A percentile compares a stretch with the other conserved stretches of the same genome.
These are phyloP conservation scores for Ophiognomonia clavigignenti-juglandacearum DNA, from an alignment of 2,329 filamentous ascomycete species.

Conservation along the genomic window DNA sequence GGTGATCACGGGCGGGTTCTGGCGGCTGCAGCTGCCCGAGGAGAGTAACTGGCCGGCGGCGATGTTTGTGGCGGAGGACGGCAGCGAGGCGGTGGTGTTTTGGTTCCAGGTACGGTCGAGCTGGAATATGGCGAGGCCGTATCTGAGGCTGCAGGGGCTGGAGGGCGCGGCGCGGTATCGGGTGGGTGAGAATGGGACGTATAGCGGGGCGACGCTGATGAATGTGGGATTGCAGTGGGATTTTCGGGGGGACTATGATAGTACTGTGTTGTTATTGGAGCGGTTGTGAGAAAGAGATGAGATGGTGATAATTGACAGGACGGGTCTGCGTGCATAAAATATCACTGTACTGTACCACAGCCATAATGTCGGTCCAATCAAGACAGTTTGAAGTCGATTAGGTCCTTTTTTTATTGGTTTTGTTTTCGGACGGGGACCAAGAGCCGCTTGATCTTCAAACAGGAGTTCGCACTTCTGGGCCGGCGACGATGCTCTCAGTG, in stretches of 20 bases:
- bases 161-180: conserved; percentile 50
- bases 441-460: too few relatives aligned
- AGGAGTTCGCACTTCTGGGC: too few relatives aligned
- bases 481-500: too few relatives aligned
- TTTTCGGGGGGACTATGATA: conserved; percentile 51
- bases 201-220: conserved; percentile 57
- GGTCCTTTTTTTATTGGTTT: too few relatives aligned
- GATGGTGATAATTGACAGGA: too few relatives aligned
- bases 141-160: conserved; percentile 51
- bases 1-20: conserved; percentile 54
- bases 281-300: conserved; percentile 35
- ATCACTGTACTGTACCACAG: too few relatives aligned
- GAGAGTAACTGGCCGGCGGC: conserved; percentile 59
- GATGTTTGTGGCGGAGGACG: conserved; percentile 52
- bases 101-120: conserved; percentile 53
- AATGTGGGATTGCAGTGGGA: conserved; percentile 53
- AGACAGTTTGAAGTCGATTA: too few relatives aligned
- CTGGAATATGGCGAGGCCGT: conserved; percentile 48
- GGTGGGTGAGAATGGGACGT: conserved; percentile 45
- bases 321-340: too few relatives aligned
- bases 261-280: conserved; percentile 50
- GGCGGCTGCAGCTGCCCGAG: conserved; percentile 53
- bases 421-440: too few relatives aligned
- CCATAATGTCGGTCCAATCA: too few relatives aligned
- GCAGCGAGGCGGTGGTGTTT: conserved; percentile 47